A percentile compares a stretch with the other conserved stretches of the same genome.
Evolutionary conservation across 306 rosid species (phyloP).

Genomic region (Hippophae gyantsensis): DNA sequence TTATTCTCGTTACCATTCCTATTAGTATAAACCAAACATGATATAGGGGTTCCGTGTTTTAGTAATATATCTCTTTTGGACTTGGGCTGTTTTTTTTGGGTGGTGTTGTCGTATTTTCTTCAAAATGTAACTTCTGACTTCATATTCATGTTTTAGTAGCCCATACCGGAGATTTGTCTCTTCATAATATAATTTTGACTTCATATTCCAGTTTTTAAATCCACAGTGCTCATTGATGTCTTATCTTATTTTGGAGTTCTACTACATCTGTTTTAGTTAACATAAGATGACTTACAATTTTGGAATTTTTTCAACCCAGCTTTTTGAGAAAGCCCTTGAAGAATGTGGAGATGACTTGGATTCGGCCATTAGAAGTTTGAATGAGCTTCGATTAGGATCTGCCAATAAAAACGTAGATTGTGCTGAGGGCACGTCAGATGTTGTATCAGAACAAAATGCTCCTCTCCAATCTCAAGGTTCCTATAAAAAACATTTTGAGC

Average conservation of each 20-base stretch:
- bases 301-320: slow-evolving; percentile 22
- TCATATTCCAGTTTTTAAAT: no score
- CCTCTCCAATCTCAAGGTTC: slow-evolving; percentile 40
- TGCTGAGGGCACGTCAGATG: slow-evolving; percentile 23
- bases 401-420: slow-evolving; percentile 18
- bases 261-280: neutral
- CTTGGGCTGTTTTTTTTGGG: no score
- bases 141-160: no score
- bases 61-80: no score
- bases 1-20: no score
- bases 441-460: slow-evolving; percentile 18
- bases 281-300: neutral
- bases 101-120: no score
- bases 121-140: no score
- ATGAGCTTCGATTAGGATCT: slow-evolving; percentile 49
- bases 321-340: slow-evolving; percentile 65
- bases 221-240: no score
- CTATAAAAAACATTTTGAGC: neutral
- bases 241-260: neutral
- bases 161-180: no score
- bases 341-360: slow-evolving; percentile 68
- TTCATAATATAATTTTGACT: no score
- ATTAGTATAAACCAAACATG: no score
- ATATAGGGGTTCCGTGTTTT: no score
- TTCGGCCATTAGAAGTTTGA: slow-evolving; percentile 66